These are phyloP conservation scores for Cucurbita pepo DNA, from an alignment of 306 rosid genomes.

Conservation along the genomic window DNA sequence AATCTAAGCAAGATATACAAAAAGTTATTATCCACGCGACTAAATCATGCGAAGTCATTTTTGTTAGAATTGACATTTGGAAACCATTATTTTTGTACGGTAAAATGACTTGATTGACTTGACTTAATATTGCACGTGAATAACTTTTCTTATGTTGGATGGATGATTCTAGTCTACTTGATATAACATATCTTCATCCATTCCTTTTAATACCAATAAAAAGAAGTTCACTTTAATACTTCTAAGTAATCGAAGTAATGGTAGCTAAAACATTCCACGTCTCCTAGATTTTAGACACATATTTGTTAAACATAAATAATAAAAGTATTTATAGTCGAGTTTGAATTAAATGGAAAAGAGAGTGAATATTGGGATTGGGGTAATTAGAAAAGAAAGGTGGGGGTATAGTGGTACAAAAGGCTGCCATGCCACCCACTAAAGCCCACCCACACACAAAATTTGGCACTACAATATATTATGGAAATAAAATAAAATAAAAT, in stretches of 20 bases:
- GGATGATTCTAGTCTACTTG: background rate
- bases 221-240: too few relatives aligned
- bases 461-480: too few relatives aligned
- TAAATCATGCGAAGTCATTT: background rate
- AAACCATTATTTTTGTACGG: background rate
- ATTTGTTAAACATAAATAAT: too few relatives aligned
- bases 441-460: background rate
- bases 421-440: slow-evolving; percentile 2
- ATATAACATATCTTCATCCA: too few relatives aligned
- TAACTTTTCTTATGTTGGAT: background rate
- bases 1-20: background rate
- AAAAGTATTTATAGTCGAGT: too few relatives aligned
- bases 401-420: slow-evolving; percentile 4
- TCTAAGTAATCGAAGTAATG: too few relatives aligned
- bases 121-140: background rate
- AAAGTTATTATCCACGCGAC: background rate
- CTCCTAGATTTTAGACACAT: too few relatives aligned
- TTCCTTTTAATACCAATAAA: too few relatives aligned
- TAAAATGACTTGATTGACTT: background rate
- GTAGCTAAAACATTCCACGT: too few relatives aligned
- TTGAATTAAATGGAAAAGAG: too few relatives aligned
- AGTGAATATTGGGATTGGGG: too few relatives aligned
- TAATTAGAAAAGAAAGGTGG: background rate
- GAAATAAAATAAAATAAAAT: background rate
- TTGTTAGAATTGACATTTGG: background rate